Conservation (phyloP, 768 basidiomycete species). For the Fomitopsis serialis region DNA sequence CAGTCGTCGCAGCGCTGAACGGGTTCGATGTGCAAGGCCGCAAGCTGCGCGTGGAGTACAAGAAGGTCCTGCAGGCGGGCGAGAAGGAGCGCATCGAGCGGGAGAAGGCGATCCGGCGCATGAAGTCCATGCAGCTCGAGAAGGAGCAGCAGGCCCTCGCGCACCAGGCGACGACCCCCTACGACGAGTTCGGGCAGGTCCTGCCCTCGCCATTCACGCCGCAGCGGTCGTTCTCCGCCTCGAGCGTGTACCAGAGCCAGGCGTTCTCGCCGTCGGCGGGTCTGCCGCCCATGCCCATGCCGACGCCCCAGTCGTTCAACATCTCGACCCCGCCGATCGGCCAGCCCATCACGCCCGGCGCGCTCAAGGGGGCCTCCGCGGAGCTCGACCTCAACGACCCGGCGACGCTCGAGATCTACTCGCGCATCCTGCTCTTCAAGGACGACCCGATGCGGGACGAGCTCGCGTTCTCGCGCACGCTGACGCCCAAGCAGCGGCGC, state of each 20-base stretch:
- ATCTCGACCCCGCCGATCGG: conserved; percentile 43
- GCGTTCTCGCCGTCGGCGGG: conserved; percentile 46
- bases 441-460: conserved; percentile 97
- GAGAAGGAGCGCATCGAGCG: conserved; percentile 99
- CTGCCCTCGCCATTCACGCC: conserved; percentile 52
- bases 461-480: conserved; percentile 88
- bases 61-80: conserved; percentile 97
- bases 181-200: conserved; percentile 72
- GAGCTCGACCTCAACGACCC: conserved; percentile 97
- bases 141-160: conserved; percentile 59
- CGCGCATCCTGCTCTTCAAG: conserved; percentile 93
- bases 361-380: conserved; percentile 55
- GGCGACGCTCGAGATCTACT: conserved; percentile 94
- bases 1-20: conserved; percentile 92
- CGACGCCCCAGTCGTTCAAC: conserved; percentile 36
- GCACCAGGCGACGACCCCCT: conserved; percentile 31
- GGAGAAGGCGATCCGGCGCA: conserved; percentile 96
- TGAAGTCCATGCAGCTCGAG: conserved; percentile 95
- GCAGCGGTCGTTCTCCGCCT: conserved; percentile 69
- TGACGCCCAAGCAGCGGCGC: conserved; percentile 80
- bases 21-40: conserved; percentile 96
- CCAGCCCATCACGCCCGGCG: conserved; percentile 55
- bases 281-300: conserved; percentile 32
- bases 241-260: conserved; percentile 51
- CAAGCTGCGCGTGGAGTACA: conserved; percentile 97